A percentile compares a stretch with the other conserved stretches of the same genome.
phyloP scores from a whole-genome alignment of 768 basidiomycete genomes.

The Exsudoporus frostii region DNA sequence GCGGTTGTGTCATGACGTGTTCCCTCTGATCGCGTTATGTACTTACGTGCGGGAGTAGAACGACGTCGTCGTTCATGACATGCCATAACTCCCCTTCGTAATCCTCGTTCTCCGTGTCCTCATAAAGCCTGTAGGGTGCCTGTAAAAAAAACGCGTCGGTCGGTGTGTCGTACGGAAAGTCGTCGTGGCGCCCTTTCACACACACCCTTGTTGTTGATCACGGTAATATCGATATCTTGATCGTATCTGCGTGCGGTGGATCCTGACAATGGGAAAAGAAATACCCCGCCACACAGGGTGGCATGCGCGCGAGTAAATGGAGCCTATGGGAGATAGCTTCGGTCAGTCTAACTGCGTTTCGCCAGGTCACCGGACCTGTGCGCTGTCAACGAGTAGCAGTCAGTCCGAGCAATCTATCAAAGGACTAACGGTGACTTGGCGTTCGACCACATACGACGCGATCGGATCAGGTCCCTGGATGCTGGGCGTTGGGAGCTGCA shows the following conservation, averaged over 20 bases:
- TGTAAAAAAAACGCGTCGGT: neutral
- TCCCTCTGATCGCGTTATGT: constrained; percentile 5
- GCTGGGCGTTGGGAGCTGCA: neutral
- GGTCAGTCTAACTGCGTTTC: constrained; percentile 8
- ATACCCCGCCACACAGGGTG: constrained; percentile 11
- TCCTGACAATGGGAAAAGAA: constrained; percentile 13
- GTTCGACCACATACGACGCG: constrained; percentile 4
- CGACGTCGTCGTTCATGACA: neutral
- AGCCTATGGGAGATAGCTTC: neutral
- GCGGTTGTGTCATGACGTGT: neutral
- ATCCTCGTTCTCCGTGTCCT: no score
- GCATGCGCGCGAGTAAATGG: constrained; percentile 10
- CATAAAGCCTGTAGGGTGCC: no score
- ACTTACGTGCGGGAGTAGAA: constrained; percentile 1
- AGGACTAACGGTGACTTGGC: constrained; percentile 12
- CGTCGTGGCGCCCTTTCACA: constrained; percentile 20
- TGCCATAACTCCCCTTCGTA: constrained; percentile 12
- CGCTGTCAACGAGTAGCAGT: neutral
- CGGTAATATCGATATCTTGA: neutral
- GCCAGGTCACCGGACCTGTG: neutral
- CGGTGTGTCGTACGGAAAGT: neutral
- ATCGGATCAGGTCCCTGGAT: constrained; percentile 17
- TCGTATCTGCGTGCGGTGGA: neutral
- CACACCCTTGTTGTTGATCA: neutral
- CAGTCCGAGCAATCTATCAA: neutral